Conservation (phyloP, 2,329 filamentous ascomycete genomes). For the Penicillium sp. region DNA sequence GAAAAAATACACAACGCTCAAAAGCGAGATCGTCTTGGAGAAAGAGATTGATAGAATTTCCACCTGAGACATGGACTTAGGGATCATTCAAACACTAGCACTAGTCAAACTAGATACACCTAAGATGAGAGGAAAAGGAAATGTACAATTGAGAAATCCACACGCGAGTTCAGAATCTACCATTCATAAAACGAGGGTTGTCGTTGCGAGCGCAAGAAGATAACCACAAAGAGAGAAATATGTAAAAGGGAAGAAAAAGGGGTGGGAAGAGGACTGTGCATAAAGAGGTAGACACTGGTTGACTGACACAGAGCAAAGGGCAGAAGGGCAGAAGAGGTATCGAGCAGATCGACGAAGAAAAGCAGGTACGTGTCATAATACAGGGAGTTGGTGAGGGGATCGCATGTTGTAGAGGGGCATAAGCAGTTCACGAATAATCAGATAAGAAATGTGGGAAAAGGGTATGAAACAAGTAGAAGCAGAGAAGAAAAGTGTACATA, state of each 20-base stretch:
- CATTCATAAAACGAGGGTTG: slow-evolving; percentile 18
- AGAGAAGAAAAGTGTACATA: slow-evolving; percentile 20
- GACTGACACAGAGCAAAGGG: slow-evolving; percentile 12
- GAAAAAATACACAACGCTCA: not conserved
- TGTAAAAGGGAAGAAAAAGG: slow-evolving; percentile 14
- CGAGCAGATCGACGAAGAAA: slow-evolving; percentile 18
- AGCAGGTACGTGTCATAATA: slow-evolving; percentile 23
- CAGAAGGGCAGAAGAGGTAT: slow-evolving; percentile 23
- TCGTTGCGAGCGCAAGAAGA: slow-evolving; percentile 9
- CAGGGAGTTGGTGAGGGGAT: slow-evolving; percentile 15
- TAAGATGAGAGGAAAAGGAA: slow-evolving; percentile 4
- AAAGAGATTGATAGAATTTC: not conserved
- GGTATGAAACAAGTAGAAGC: slow-evolving; percentile 17
- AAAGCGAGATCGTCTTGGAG: not conserved
- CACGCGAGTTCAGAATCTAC: slow-evolving; percentile 14
- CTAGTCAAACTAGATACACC: slow-evolving; percentile 18
- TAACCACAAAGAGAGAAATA: slow-evolving; percentile 12
- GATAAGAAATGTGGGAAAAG: slow-evolving; percentile 8
- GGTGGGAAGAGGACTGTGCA: slow-evolving; percentile 10
- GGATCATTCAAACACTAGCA: not conserved
- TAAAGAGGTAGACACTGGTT: not conserved
- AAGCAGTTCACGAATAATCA: slow-evolving; percentile 5
- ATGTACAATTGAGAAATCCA: slow-evolving; percentile 23
- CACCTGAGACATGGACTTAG: not conserved
- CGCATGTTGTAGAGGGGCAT: not conserved